phyloP scores from a whole-genome alignment of 495 filamentous ascomycete species.

The Hyphodiscus hymeniophilus region DNA sequence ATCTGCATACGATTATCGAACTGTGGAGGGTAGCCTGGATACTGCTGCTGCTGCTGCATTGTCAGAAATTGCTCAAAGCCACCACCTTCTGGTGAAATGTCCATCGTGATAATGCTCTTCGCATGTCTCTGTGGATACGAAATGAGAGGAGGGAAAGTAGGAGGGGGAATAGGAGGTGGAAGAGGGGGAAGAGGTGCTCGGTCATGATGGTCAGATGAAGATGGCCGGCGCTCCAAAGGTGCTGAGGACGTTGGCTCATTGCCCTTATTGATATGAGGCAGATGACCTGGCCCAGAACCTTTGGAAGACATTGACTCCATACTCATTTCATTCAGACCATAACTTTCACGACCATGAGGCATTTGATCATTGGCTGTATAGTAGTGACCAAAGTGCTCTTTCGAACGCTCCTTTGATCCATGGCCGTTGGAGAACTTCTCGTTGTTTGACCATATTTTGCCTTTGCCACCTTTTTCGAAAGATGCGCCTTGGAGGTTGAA shows the following conservation, averaged over 20 bases:
- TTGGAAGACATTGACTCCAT: constrained; percentile 2
- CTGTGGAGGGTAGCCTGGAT: constrained; percentile 27
- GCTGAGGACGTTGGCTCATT: constrained; percentile 11
- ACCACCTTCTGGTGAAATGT: constrained; percentile 61
- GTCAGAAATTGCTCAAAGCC: constrained; percentile 73
- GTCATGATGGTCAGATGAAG: background rate
- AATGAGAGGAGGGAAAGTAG: constrained; percentile 24
- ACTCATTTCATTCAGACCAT: constrained; percentile 7
- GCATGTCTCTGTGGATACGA: background rate
- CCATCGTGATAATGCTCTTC: constrained; percentile 22
- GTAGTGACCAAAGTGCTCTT: constrained; percentile 23
- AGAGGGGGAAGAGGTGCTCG: constrained; percentile 9
- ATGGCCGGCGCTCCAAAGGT: background rate
- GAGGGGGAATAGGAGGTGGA: constrained; percentile 27
- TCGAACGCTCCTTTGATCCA: constrained; percentile 16
- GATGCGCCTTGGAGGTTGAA: constrained; percentile 21
- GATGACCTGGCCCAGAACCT: constrained; percentile 9
- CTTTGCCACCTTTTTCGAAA: constrained; percentile 22
- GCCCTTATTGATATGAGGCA: constrained; percentile 5
- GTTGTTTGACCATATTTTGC: constrained; percentile 31
- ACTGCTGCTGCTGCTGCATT: constrained; percentile 44
- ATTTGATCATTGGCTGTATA: constrained; percentile 19
- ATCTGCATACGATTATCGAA: constrained; percentile 21
- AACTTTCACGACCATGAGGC: constrained; percentile 10
- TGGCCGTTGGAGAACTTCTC: constrained; percentile 35